A percentile compares a stretch with the other conserved stretches of the same genome.
phyloP scores from a whole-genome alignment of 1,284 basidiomycete genomes.

The Papiliotrema fonsecae region DNA sequence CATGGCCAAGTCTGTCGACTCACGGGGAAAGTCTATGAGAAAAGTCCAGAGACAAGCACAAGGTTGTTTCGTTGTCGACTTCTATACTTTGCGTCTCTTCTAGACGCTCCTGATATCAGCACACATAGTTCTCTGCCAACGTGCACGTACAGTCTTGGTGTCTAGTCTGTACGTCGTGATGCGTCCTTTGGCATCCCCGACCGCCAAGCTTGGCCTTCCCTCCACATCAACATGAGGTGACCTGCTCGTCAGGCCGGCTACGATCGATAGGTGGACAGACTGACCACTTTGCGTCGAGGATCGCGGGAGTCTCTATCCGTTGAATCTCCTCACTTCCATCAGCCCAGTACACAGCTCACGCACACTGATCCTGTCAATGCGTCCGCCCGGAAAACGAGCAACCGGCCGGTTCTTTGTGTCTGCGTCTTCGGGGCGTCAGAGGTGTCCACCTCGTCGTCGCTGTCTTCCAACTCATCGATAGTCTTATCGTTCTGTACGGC shows the following conservation, averaged over 20 bases:
- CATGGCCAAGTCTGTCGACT: background rate
- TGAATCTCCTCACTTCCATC: conserved; percentile 59
- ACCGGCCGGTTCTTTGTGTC: conserved; percentile 54
- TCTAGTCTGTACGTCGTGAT: conserved; percentile 61
- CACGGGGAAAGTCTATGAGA: conserved; percentile 55
- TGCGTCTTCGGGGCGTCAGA: conserved; percentile 42
- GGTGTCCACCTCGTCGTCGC: conserved; percentile 17
- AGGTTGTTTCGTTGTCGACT: conserved; percentile 57
- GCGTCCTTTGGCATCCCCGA: conserved; percentile 79
- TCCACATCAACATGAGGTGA: conserved; percentile 20
- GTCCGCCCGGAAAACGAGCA: conserved; percentile 59
- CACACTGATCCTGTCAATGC: conserved; percentile 34
- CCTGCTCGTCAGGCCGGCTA: conserved; percentile 14
- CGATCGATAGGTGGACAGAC: conserved; percentile 3
- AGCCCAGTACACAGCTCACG: conserved; percentile 7
- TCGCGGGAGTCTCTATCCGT: conserved; percentile 67
- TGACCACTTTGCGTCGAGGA: conserved; percentile 92
- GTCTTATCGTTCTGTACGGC: background rate
- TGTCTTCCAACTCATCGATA: conserved; percentile 41
- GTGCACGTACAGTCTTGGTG: conserved; percentile 18
- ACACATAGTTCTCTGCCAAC: too few relatives aligned
- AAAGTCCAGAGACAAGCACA: conserved; percentile 87
- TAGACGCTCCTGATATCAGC: background rate
- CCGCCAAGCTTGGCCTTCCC: conserved; percentile 54
- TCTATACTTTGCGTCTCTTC: conserved; percentile 58